A percentile compares a stretch with the other conserved stretches of the same genome.
phyloP scores from a whole-genome alignment of 139 green algal genomes.

The Chlorella sp. region DNA sequence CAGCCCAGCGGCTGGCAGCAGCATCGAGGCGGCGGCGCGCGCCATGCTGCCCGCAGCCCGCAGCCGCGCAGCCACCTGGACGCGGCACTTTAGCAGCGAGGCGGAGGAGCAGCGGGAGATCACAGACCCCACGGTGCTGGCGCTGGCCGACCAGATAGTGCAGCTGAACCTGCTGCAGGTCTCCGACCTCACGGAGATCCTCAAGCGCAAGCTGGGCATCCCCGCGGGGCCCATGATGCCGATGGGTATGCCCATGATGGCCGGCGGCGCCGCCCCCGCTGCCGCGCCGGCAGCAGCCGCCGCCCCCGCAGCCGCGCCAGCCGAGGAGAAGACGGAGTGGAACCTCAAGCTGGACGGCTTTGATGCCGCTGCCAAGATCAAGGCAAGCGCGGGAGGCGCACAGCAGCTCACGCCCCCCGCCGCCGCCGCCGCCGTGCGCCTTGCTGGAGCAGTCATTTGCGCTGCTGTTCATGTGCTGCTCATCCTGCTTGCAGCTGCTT shows the following conservation, averaged over 20 bases:
- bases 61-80: not conserved
- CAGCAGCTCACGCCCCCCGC: not conserved
- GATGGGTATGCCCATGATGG: slow-evolving; percentile 49
- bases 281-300: not conserved
- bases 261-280: not conserved
- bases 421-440: no score
- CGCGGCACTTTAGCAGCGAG: slow-evolving; percentile 7
- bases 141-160: slow-evolving; percentile 79
- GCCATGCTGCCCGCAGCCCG: not conserved
- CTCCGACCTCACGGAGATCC: slow-evolving; percentile 75
- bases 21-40: slow-evolving; percentile 16
- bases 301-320: slow-evolving; percentile 42
- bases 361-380: slow-evolving; percentile 94
- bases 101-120: slow-evolving; percentile 42
- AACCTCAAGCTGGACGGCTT: slow-evolving; percentile 96
- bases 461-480: no score
- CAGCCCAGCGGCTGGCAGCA: not conserved
- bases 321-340: slow-evolving; percentile 95
- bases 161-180: slow-evolving; percentile 83
- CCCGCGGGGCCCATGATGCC: slow-evolving; percentile 54
- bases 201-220: slow-evolving; percentile 77
- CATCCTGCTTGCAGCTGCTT: no score
- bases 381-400: slow-evolving; percentile 41
- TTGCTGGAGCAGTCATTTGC: no score
- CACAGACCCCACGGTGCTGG: slow-evolving; percentile 49